Conservation (phyloP, 306 rosid genomes). For the Castanea crenata region DNA sequence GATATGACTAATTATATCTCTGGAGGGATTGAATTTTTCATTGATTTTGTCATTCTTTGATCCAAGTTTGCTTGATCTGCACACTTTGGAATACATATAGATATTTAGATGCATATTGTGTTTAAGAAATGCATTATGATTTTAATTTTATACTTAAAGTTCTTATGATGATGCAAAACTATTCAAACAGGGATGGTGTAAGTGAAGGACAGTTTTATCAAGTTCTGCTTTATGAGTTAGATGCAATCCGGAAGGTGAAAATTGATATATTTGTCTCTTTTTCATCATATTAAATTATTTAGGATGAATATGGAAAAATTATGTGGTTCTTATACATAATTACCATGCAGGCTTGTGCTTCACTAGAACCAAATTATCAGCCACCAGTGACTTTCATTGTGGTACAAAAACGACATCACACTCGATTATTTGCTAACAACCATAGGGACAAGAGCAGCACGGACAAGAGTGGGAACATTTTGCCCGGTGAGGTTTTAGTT, state of each 20-base stretch:
- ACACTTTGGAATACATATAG: neutral
- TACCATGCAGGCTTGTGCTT: constrained; percentile 73
- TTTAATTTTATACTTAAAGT: neutral
- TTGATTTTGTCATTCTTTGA: neutral
- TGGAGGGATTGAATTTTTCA: neutral
- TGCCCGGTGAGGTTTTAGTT: constrained; percentile 61
- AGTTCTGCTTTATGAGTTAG: constrained; percentile 82
- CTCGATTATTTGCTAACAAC: constrained; percentile 77
- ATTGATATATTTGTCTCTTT: neutral
- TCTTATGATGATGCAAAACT: neutral
- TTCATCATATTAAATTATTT: neutral
- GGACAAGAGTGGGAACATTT: constrained; percentile 84
- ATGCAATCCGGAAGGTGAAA: constrained; percentile 85
- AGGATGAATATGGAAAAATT: neutral
- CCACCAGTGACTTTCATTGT: constrained; percentile 93
- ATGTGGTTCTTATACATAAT: constrained; percentile 15
- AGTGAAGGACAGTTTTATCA: constrained; percentile 97
- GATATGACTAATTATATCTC: neutral
- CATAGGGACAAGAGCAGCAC: constrained; percentile 74
- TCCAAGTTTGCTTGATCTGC: neutral
- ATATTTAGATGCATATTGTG: neutral
- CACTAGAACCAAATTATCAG: constrained; percentile 90
- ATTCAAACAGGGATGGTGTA: constrained; percentile 78
- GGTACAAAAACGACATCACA: constrained; percentile 94
- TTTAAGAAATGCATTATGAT: neutral